Conservation (phyloP, 2,329 filamentous ascomycete genomes). For the Sporothrix luriei region DNA sequence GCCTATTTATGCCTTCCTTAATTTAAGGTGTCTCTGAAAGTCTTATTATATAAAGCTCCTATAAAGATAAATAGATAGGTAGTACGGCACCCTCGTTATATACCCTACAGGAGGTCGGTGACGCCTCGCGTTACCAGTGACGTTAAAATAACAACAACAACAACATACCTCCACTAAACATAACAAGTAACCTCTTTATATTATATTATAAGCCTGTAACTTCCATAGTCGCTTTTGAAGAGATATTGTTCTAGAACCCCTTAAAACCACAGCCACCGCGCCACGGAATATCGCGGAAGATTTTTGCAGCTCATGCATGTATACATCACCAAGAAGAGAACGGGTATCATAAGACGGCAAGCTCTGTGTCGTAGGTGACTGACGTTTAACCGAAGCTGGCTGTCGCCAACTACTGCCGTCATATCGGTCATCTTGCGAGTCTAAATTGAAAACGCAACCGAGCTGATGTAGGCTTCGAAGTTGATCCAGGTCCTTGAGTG, state of each 20-base stretch:
- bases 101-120: no score
- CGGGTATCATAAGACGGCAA: neutral
- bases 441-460: constrained; percentile 30
- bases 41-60: no score
- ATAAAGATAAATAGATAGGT: no score
- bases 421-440: neutral
- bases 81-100: no score
- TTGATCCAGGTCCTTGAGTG: constrained; percentile 39
- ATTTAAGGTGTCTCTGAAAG: no score
- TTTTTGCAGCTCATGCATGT: neutral
- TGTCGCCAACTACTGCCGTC: neutral
- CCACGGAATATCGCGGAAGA: neutral
- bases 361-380: neutral
- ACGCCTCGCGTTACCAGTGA: no score
- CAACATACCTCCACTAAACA: no score
- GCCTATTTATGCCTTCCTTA: no score
- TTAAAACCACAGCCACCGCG: neutral
- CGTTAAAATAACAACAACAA: no score
- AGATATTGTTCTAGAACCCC: constrained; percentile 14
- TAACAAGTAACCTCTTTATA: neutral
- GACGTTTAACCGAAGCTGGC: neutral
- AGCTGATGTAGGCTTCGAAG: neutral
- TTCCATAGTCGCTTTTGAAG: constrained; percentile 26
- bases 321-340: constrained; percentile 8
- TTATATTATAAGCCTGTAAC: neutral